These are phyloP conservation scores for Apiotrichum mycotoxinovorans DNA, from an alignment of 1,284 basidiomycete species.

Conservation along the genomic window DNA sequence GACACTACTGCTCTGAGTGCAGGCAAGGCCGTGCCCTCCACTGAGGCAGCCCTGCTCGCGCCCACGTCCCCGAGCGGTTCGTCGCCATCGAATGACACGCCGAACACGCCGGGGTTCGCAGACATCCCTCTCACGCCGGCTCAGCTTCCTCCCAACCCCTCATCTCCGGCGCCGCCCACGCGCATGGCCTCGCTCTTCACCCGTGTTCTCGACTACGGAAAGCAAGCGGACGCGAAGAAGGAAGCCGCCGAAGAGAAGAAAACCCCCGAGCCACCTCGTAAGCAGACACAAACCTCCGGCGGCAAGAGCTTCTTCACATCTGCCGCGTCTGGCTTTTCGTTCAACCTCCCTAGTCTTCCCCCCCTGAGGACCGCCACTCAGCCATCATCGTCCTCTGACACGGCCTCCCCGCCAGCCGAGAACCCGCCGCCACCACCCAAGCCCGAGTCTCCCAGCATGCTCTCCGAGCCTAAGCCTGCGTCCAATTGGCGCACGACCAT, in stretches of 20 bases:
- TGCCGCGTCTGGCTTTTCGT: slow-evolving; percentile 11
- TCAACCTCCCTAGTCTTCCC: slow-evolving; percentile 9
- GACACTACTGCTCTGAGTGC: not conserved
- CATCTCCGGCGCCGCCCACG: not conserved
- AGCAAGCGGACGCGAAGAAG: not conserved
- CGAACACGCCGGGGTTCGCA: not conserved
- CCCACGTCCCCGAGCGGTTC: no score
- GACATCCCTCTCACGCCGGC: slow-evolving; percentile 1
- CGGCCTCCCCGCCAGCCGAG: not conserved
- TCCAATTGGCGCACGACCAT: slow-evolving; percentile 35
- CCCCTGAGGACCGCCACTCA: not conserved
- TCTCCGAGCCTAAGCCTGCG: not conserved
- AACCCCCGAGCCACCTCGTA: not conserved
- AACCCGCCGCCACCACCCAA: not conserved
- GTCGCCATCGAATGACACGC: not conserved
- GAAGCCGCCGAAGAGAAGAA: not conserved
- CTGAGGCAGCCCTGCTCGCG: not conserved
- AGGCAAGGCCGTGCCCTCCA: not conserved
- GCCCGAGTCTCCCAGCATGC: not conserved
- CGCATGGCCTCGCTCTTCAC: slow-evolving; percentile 11
- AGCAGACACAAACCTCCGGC: not conserved
- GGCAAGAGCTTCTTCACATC: slow-evolving; percentile 13
- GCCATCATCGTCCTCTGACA: not conserved
- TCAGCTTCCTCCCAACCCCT: not conserved
- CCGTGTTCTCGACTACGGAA: slow-evolving; percentile 9